These are phyloP conservation scores for Aplosporella prunicola DNA, from an alignment of 2,329 filamentous ascomycete genomes.

Conservation along the genomic window DNA sequence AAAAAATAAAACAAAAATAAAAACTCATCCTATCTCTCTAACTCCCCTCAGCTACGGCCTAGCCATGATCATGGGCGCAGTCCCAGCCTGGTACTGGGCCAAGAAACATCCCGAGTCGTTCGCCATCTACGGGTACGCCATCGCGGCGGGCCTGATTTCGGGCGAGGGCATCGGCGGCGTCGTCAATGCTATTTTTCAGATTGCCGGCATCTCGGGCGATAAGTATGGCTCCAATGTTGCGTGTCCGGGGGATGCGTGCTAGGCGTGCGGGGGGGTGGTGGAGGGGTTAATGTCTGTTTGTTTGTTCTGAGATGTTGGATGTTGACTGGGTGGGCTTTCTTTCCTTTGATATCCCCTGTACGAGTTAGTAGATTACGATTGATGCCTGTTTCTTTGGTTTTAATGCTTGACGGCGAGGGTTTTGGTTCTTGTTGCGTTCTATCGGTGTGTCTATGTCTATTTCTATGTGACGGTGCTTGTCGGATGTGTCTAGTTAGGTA, in stretches of 20 bases:
- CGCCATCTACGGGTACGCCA: slow-evolving; percentile 50
- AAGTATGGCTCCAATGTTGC: slow-evolving; percentile 33
- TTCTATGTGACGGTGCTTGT: too few relatives aligned
- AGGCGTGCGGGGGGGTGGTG: not conserved
- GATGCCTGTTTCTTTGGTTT: too few relatives aligned
- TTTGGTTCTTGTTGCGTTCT: too few relatives aligned
- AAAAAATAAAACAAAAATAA: not conserved
- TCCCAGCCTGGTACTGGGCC: slow-evolving; percentile 44
- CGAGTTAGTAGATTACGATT: too few relatives aligned
- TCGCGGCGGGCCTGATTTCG: slow-evolving; percentile 52
- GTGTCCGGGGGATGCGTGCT: slow-evolving; percentile 26
- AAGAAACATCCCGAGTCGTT: slow-evolving; percentile 45
- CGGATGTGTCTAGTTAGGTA: too few relatives aligned
- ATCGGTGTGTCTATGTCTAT: too few relatives aligned
- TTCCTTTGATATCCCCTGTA: too few relatives aligned
- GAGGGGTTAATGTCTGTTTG: not conserved
- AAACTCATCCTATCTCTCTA: not conserved
- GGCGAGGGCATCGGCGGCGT: slow-evolving; percentile 56
- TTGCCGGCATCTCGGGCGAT: slow-evolving; percentile 34
- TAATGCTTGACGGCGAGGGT: too few relatives aligned
- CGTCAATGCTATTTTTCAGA: slow-evolving; percentile 47
- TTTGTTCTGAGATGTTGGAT: too few relatives aligned
- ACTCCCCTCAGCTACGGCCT: slow-evolving; percentile 39
- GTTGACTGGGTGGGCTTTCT: too few relatives aligned
- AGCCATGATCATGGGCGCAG: slow-evolving; percentile 49